phyloP scores from a whole-genome alignment of 2,329 filamentous ascomycete species.

The Ascochyta fabae region DNA sequence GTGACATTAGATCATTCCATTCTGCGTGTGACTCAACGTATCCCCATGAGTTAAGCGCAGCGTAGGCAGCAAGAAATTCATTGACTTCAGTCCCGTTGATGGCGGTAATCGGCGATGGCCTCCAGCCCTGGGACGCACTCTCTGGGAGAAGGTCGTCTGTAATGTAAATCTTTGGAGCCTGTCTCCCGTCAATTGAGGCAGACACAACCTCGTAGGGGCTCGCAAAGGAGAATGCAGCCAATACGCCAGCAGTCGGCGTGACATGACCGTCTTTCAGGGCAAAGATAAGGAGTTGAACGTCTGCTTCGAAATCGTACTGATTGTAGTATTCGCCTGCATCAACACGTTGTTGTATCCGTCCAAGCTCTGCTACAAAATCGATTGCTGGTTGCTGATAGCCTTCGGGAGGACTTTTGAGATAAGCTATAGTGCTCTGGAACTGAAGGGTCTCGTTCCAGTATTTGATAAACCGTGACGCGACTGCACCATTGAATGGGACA shows the following conservation, averaged over 20 bases:
- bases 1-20: constrained; percentile 45
- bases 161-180: constrained; percentile 40
- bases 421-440: constrained; percentile 52
- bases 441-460: constrained; percentile 55
- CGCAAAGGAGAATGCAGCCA: constrained; percentile 31
- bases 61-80: constrained; percentile 26
- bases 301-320: constrained; percentile 48
- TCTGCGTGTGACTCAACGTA: constrained; percentile 50
- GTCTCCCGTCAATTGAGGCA: constrained; percentile 28
- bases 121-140: constrained; percentile 24
- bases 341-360: constrained; percentile 28
- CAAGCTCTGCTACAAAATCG: constrained; percentile 38
- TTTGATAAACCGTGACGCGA: constrained; percentile 51
- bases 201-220: constrained; percentile 32
- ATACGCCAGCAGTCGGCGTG: constrained; percentile 28
- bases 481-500: constrained; percentile 54
- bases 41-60: constrained; percentile 40
- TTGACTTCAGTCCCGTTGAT: constrained; percentile 32
- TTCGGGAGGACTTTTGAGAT: constrained; percentile 48
- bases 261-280: constrained; percentile 44
- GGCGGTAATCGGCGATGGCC: constrained; percentile 26
- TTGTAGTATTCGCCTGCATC: constrained; percentile 35
- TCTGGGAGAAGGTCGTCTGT: constrained; percentile 31
- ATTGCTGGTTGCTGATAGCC: constrained; percentile 50
- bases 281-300: constrained; percentile 40